Evolutionary conservation across 1,139 yeast species (phyloP).

Genomic region (Saccharomycopsis hybrid): DNA sequence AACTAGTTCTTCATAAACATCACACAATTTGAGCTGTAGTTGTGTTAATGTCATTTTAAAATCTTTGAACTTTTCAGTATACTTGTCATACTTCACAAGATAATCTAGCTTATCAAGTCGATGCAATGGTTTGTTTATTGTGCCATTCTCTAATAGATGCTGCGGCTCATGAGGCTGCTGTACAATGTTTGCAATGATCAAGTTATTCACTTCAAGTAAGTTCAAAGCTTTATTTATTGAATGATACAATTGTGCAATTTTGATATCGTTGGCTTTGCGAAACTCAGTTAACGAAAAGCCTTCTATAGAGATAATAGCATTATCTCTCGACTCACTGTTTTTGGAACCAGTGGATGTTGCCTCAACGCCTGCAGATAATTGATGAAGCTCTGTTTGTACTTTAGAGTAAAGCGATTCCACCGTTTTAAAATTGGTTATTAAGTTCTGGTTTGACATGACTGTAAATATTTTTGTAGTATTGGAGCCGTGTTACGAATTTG

Average conservation of each 20-base stretch:
- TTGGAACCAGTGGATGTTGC: too few relatives aligned
- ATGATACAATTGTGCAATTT: conserved; percentile 1
- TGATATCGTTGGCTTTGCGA: neutral
- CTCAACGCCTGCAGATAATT: neutral
- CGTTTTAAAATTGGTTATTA: neutral
- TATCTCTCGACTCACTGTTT: too few relatives aligned
- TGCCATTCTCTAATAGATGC: too few relatives aligned
- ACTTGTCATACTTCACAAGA: conserved; percentile 15
- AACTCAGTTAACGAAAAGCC: neutral
- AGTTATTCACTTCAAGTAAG: conserved; percentile 2
- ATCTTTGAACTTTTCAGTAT: conserved; percentile 8
- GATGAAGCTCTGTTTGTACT: neutral
- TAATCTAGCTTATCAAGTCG: conserved; percentile 4
- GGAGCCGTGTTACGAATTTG: too few relatives aligned
- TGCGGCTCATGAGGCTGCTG: too few relatives aligned
- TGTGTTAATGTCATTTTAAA: conserved; percentile 1
- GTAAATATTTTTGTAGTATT: too few relatives aligned
- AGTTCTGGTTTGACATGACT: neutral
- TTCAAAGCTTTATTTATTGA: conserved; percentile 6
- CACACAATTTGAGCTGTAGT: conserved; percentile 6
- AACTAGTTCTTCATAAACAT: conserved; percentile 1
- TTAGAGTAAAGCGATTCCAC: neutral
- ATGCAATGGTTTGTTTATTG: neutral
- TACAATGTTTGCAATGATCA: too few relatives aligned
- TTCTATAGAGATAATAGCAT: too few relatives aligned